phyloP scores from a whole-genome alignment of 1,284 basidiomycete species.

The Prillingera fragicola region DNA sequence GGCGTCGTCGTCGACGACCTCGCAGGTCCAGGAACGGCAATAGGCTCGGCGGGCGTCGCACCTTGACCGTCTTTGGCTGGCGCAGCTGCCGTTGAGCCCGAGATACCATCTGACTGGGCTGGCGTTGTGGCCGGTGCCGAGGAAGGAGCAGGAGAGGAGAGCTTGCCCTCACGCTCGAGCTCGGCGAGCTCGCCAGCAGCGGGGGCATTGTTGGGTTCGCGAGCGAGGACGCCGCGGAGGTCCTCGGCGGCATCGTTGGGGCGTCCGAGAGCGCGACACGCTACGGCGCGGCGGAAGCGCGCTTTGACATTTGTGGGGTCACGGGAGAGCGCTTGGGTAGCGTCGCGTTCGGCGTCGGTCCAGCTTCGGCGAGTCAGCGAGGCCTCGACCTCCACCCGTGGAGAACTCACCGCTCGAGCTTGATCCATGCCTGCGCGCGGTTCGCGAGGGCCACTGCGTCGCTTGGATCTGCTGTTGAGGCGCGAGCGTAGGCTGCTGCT shows the following conservation, averaged over 20 bases:
- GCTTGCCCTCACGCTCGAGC: conserved; percentile 12
- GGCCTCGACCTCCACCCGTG: neutral
- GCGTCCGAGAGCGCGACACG: conserved; percentile 30
- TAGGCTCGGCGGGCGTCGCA: neutral
- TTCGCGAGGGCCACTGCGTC: conserved; percentile 41
- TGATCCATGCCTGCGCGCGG: conserved; percentile 45
- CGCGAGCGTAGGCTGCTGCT: conserved; percentile 38
- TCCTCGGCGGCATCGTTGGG: conserved; percentile 21
- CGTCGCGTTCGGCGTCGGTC: conserved; percentile 43
- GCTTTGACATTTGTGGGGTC: conserved; percentile 37
- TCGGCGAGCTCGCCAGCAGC: conserved; percentile 34
- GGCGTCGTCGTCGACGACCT: neutral
- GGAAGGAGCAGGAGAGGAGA: neutral
- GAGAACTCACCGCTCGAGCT: conserved; percentile 41
- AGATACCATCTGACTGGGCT: neutral
- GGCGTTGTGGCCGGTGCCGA: neutral
- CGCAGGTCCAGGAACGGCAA: neutral
- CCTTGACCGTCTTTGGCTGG: neutral
- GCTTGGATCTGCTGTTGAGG: conserved; percentile 29
- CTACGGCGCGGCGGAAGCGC: conserved; percentile 39
- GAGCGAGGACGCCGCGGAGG: conserved; percentile 2
- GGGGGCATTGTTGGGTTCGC: conserved; percentile 27
- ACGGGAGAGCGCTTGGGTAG: conserved; percentile 29
- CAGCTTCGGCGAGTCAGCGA: conserved; percentile 21
- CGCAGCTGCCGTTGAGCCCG: neutral